These are phyloP conservation scores for Aspergillus brasiliensis DNA, from an alignment of 2,329 filamentous ascomycete species.

Conservation along the genomic window DNA sequence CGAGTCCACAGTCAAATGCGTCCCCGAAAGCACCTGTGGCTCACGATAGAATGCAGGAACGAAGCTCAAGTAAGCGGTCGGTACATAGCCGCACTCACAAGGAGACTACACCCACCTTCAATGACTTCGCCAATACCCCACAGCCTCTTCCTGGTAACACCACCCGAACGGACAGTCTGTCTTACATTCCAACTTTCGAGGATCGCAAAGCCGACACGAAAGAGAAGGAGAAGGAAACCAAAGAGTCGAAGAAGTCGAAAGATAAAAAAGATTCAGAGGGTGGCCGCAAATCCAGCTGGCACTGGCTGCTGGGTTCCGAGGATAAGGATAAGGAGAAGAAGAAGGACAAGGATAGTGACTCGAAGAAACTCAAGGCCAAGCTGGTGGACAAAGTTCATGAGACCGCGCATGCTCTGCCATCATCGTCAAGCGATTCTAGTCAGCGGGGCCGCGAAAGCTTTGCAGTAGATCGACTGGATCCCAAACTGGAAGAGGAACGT, in stretches of 20 bases:
- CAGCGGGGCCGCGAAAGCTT: constrained; percentile 72
- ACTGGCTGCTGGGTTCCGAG: constrained; percentile 74
- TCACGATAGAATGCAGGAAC: constrained; percentile 29
- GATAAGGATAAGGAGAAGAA: constrained; percentile 62
- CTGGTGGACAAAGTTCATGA: constrained; percentile 63
- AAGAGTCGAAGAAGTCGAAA: constrained; percentile 72
- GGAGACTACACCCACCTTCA: constrained; percentile 56
- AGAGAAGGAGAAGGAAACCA: constrained; percentile 63
- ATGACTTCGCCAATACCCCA: constrained; percentile 66
- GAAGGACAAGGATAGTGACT: constrained; percentile 68
- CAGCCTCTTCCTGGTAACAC: constrained; percentile 70
- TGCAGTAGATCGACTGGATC: constrained; percentile 77
- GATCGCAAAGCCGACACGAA: constrained; percentile 76
- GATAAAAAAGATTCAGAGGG: constrained; percentile 73
- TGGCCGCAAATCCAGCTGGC: constrained; percentile 74
- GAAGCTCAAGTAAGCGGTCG: constrained; percentile 36
- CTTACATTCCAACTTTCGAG: constrained; percentile 76
- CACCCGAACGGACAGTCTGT: constrained; percentile 74
- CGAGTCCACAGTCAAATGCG: constrained; percentile 38
- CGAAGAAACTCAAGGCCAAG: constrained; percentile 59
- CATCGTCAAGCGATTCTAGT: constrained; percentile 77
- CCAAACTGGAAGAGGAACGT: constrained; percentile 69
- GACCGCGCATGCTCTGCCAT: constrained; percentile 79
- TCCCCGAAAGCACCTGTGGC: constrained; percentile 46
- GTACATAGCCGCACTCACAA: constrained; percentile 33